These are phyloP conservation scores for Podochytrium sp. DNA, from an alignment of 192 early-diverging fungal species.

Conservation along the genomic window DNA sequence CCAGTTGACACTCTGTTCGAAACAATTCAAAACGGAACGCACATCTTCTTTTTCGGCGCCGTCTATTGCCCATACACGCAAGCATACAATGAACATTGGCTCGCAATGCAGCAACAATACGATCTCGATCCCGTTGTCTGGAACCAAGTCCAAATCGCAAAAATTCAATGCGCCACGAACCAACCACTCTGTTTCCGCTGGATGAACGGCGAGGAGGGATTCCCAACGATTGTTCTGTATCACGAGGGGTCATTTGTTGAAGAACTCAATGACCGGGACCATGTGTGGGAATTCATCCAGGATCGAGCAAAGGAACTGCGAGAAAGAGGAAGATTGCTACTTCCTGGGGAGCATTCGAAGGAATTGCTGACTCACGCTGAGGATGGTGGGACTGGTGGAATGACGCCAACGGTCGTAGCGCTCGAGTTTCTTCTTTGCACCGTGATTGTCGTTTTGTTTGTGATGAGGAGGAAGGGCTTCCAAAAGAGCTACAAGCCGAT, in stretches of 20 bases:
- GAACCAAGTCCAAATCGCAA: too few species aligned
- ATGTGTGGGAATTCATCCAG: neutral
- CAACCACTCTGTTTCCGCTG: slow-evolving; percentile 7
- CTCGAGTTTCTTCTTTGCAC: too few species aligned
- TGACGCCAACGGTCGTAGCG: too few species aligned
- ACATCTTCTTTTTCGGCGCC: slow-evolving; percentile 4
- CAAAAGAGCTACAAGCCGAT: too few species aligned
- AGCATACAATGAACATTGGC: neutral
- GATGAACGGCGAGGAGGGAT: neutral
- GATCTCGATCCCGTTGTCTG: neutral
- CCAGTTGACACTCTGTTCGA: neutral
- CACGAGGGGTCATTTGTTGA: slow-evolving; percentile 5
- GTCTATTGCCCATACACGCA: slow-evolving; percentile 1
- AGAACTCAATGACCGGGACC: slow-evolving; percentile 1
- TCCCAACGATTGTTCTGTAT: slow-evolving; percentile 2
- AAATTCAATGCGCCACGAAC: slow-evolving; percentile 6
- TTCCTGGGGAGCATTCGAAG: too few species aligned
- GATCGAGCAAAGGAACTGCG: neutral
- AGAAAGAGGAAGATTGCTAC: neutral
- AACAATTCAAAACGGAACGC: slow-evolving; percentile 5
- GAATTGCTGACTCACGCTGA: too few species aligned
- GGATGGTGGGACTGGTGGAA: too few species aligned
- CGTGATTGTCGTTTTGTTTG: too few species aligned
- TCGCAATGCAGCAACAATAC: neutral
- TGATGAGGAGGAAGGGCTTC: too few species aligned